Evolutionary conservation across 1,284 basidiomycete genomes (phyloP).

Genomic region (Cerrena zonata): DNA sequence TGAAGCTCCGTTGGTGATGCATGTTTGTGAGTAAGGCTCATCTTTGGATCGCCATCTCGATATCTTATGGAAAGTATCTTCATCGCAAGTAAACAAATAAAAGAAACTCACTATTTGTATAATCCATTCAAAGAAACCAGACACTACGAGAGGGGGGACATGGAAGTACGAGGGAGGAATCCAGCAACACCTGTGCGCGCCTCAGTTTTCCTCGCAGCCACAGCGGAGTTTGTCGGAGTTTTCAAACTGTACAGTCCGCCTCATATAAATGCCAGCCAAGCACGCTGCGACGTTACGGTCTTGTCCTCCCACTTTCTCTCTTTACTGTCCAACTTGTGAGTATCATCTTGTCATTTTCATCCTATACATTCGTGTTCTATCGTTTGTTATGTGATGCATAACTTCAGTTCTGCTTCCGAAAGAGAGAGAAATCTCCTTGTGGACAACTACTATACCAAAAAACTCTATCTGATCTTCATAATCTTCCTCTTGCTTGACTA

Average conservation of each 20-base stretch:
- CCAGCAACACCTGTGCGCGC: too few relatives aligned
- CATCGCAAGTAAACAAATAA: slow-evolving; percentile 27
- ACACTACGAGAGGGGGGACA: too few relatives aligned
- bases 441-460: slow-evolving; percentile 64
- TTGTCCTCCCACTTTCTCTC: too few relatives aligned
- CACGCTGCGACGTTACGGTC: too few relatives aligned
- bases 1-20: slow-evolving; percentile 71
- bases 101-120: not conserved
- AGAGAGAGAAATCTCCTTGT: slow-evolving; percentile 61
- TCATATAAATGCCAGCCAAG: too few relatives aligned
- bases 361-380: not conserved
- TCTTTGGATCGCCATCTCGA: slow-evolving; percentile 61
- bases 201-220: too few relatives aligned
- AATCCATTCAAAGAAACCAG: too few relatives aligned
- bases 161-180: too few relatives aligned
- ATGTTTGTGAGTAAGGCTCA: slow-evolving; percentile 71
- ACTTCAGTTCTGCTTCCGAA: slow-evolving; percentile 82
- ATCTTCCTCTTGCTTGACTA: not conserved
- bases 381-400: slow-evolving; percentile 47
- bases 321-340: slow-evolving; percentile 24
- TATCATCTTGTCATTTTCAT: slow-evolving; percentile 3
- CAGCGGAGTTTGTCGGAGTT: slow-evolving; percentile 21
- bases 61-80: slow-evolving; percentile 62
- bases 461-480: slow-evolving; percentile 36
- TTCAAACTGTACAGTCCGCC: slow-evolving; percentile 25